Base-by-base conservation (phyloP, 23 red algal genomes). In the Gracilaria vermiculophylla region DNA sequence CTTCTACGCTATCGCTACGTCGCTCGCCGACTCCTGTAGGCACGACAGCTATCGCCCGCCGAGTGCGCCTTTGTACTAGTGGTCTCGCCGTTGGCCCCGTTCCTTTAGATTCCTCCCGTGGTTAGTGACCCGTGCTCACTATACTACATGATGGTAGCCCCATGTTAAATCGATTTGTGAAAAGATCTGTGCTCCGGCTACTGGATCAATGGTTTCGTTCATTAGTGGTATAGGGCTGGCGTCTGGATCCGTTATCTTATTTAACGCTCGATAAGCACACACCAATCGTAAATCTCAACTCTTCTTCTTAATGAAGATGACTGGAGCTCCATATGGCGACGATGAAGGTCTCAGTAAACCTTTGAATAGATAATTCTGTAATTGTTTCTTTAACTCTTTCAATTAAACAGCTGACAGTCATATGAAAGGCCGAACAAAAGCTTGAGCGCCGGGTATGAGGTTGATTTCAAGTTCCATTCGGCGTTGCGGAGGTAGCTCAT, bases 221-320 rank as follows among this genome's bases (percentile, higher is more conserved):
- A 88, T 88, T 7, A 73, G 56, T 9, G 83, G 69, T 25, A 88
- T 53, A 39, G 70, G 69, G 52, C 53, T 76, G 20, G 42, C 69
- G 20, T 88, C 69, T 48, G 50, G 31, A 39, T 64, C 28, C 7
- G 83, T 88, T 3, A 88, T 73, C n/a, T 61, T 73, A 41, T 88
- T n/a, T 88, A 88, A 58, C 8, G 54, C 83, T 27, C 69, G 41
- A 28, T 88, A 88, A 67, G 77, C 83, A 33, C 51, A 73, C 0
- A 73, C 50, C 72, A 76, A 47, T 50, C 83, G 45, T 21, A 88
- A 37, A 40, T 29, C 65, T 48, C 83, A 20, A 44, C 67, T 70
- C 40, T 70, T 78, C 25, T 79, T 79, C 33, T 73, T 88, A 14
- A 77, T 70, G 39, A 88, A 77, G 55, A 88, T 77, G 2, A 88